phyloP scores from a whole-genome alignment of 352 stramenopile species.

The Vaucheria bursata region DNA sequence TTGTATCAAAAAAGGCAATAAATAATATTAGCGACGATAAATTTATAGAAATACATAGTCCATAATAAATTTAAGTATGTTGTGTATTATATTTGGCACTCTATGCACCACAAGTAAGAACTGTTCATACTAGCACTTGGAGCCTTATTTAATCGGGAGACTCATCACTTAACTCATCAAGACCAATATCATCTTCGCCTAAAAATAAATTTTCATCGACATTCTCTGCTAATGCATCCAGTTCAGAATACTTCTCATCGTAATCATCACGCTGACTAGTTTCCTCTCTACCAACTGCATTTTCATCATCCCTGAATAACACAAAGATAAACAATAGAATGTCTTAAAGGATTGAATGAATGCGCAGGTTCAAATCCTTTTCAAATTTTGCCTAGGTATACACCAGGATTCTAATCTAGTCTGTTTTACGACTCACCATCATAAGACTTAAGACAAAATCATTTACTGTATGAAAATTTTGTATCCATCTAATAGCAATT shows the following conservation, averaged over 20 bases:
- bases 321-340: neutral
- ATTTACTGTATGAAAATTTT: neutral
- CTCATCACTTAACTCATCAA: no score
- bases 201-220: slow-evolving; percentile 3
- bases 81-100: no score
- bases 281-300: neutral
- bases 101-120: no score
- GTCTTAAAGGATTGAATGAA: neutral
- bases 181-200: neutral
- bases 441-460: neutral
- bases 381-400: neutral
- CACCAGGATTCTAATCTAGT: neutral
- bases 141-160: no score
- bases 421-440: neutral
- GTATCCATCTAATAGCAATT: neutral
- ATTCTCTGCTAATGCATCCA: neutral
- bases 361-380: neutral
- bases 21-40: no score
- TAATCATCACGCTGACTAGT: slow-evolving; percentile 4
- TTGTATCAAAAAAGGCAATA: no score
- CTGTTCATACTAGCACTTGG: no score
- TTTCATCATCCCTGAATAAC: slow-evolving; percentile 7
- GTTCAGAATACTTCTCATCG: neutral
- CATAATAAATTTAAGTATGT: no score
- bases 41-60: no score